Conservation (phyloP, 1,284 basidiomycete species). For the Ceratobasidium theobromae region DNA sequence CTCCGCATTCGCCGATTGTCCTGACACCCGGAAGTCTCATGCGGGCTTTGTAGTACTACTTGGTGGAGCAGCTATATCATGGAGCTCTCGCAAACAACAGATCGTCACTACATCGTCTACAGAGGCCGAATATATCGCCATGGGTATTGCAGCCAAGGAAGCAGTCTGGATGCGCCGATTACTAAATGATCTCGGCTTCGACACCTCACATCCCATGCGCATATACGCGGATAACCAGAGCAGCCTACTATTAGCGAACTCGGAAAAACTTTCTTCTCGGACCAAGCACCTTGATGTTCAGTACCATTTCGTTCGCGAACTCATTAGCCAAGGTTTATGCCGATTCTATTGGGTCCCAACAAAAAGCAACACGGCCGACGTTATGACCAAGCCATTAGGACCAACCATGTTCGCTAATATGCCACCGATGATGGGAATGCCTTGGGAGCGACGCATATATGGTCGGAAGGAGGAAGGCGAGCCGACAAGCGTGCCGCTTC, state of each 20-base stretch:
- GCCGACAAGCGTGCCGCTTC: too few relatives aligned
- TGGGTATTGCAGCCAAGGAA: constrained; percentile 41
- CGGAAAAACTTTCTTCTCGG: constrained; percentile 36
- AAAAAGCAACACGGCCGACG: constrained; percentile 28
- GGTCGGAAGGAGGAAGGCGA: not conserved
- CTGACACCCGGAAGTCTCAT: constrained; percentile 39
- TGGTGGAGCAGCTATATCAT: constrained; percentile 43
- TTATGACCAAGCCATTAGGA: constrained; percentile 33
- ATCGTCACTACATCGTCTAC: constrained; percentile 42
- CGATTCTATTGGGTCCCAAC: constrained; percentile 28
- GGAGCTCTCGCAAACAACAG: constrained; percentile 42
- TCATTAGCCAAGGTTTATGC: constrained; percentile 23
- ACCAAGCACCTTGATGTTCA: constrained; percentile 42
- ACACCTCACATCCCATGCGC: not conserved
- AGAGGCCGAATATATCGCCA: constrained; percentile 47
- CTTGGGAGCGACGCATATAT: not conserved
- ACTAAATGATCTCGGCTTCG: constrained; percentile 29
- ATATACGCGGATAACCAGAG: constrained; percentile 40
- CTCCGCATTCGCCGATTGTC: constrained; percentile 27
- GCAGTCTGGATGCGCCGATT: constrained; percentile 39
- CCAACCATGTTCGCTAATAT: not conserved
- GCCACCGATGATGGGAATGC: constrained; percentile 11
- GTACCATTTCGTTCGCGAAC: constrained; percentile 40
- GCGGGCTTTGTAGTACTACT: constrained; percentile 46
- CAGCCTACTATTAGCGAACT: constrained; percentile 38